These are phyloP conservation scores for Cladosporium oxysporum DNA, from an alignment of 2,329 filamentous ascomycete species.

Conservation along the genomic window DNA sequence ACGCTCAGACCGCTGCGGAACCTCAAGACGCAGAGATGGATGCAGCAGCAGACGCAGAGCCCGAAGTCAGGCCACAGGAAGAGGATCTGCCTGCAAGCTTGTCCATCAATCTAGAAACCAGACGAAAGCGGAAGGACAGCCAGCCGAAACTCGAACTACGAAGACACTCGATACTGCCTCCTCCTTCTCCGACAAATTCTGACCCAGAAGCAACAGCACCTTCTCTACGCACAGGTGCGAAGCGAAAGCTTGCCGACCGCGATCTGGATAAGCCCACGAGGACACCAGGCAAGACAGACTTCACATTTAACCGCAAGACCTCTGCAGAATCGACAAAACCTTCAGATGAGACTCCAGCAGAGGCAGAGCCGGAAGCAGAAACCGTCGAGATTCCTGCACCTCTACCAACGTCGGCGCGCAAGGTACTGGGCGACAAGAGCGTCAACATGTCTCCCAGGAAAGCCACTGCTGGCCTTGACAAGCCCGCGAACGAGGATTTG, in stretches of 20 bases:
- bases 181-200: conserved; percentile 40
- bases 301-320: conserved; percentile 48
- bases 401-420: conserved; percentile 23
- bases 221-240: conserved; percentile 51
- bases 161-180: conserved; percentile 45
- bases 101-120: conserved; percentile 53
- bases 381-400: conserved; percentile 8
- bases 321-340: conserved; percentile 2
- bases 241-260: conserved; percentile 59
- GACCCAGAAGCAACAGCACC: conserved; percentile 37
- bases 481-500: conserved; percentile 22
- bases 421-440: conserved; percentile 45
- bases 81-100: conserved; percentile 40
- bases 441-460: conserved; percentile 41
- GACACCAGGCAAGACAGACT: conserved; percentile 42
- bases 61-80: conserved; percentile 25
- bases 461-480: conserved; percentile 10
- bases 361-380: conserved; percentile 11
- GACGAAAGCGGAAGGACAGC: conserved; percentile 55
- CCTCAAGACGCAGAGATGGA: conserved; percentile 24
- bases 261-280: conserved; percentile 49
- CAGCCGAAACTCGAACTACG: conserved; percentile 46
- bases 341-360: neutral
- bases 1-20: conserved; percentile 29
- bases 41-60: conserved; percentile 9